Base-by-base conservation (phyloP, 257 asterid genomes). In the Scutellaria galericulata region DNA sequence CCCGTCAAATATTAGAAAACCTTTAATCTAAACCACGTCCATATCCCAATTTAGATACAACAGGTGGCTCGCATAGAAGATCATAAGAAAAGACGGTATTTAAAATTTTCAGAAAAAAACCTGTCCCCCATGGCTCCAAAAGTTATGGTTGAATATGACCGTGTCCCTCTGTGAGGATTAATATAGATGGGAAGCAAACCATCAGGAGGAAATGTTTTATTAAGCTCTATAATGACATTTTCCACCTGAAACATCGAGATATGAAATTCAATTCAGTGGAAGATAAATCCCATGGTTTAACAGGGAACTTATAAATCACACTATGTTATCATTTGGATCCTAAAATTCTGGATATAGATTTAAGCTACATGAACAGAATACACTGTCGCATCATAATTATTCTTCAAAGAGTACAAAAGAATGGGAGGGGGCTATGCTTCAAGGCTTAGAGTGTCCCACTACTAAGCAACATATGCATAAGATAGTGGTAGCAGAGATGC, bases 61-160 rank as follows among this genome's bases (percentile, higher is more conserved):
- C 37, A 35, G 51, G 42, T 40, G 70, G 58, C 66, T 40, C 11
- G 48, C 37, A 53, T 55, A 15, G 47, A 11, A 66, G 51, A 41
- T 52, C 66, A 70, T 15, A 18, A 18, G 18, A 18, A 0, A 18
- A 18, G 0, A 18, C 18, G 0, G 61, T 51, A 2, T 42, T 7
- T 50, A 73, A 14, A 47, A n/a, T 31, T 27, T 56, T 31, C 68
- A 67, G 42, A 54, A 18, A 44, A 40, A 60, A 74, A 95, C 99
- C 99, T 95, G 92, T 95, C 99, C 47, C 99, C 99, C 99, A 95
- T 92, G 78, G 99, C 99, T 71, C 99, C 99, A 84, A 92, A 95
- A 54, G 99, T 95, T 53, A 95, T 88, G 78, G 99, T 82, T 61
- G 99, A 87, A 80, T 90, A 84, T 1, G 98, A 83, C 75, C 84